A percentile compares a stretch with the other conserved stretches of the same genome.
These are phyloP conservation scores for Aspergillus pseudoterreus DNA, from an alignment of 2,329 filamentous ascomycete species.

Conservation along the genomic window DNA sequence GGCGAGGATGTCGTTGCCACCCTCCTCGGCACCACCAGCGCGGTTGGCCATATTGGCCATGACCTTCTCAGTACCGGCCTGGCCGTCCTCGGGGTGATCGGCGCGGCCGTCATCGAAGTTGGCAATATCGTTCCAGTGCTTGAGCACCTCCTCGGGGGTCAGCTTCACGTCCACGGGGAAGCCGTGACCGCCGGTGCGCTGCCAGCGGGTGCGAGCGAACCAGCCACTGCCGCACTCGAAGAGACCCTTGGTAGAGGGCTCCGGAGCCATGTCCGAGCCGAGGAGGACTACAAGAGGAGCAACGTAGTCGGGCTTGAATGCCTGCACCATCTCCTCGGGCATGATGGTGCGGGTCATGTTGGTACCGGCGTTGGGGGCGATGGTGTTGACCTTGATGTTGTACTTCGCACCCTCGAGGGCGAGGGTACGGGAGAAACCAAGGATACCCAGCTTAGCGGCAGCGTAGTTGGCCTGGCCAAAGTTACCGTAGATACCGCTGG, in stretches of 20 bases:
- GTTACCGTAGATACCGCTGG: conserved; percentile 97
- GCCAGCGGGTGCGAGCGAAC: conserved; percentile 90
- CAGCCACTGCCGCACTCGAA: conserved; percentile 96
- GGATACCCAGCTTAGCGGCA: conserved; percentile 85
- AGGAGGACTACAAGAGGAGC: conserved; percentile 88
- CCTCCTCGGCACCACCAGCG: conserved; percentile 43
- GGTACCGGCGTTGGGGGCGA: conserved; percentile 94
- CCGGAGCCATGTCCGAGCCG: conserved; percentile 79
- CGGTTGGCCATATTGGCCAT: conserved; percentile 84
- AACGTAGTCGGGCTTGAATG: conserved; percentile 98
- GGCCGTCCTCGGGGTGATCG: conserved; percentile 76
- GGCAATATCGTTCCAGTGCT: conserved; percentile 72
- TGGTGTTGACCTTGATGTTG: conserved; percentile 97
- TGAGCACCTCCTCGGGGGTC: conserved; percentile 77
- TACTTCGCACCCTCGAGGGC: conserved; percentile 93
- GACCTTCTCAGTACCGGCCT: conserved; percentile 74
- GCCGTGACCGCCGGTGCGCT: conserved; percentile 80
- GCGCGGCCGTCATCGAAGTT: conserved; percentile 85
- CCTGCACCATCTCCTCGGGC: conserved; percentile 96
- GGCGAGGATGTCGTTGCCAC: conserved; percentile 63
- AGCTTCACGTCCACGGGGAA: conserved; percentile 84
- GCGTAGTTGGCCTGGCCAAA: conserved; percentile 98
- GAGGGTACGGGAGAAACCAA: conserved; percentile 89
- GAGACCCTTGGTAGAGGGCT: conserved; percentile 76
- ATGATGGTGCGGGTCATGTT: conserved; percentile 91